phyloP scores from a whole-genome alignment of 345 rosid species.

The Dipteronia sinensis region DNA sequence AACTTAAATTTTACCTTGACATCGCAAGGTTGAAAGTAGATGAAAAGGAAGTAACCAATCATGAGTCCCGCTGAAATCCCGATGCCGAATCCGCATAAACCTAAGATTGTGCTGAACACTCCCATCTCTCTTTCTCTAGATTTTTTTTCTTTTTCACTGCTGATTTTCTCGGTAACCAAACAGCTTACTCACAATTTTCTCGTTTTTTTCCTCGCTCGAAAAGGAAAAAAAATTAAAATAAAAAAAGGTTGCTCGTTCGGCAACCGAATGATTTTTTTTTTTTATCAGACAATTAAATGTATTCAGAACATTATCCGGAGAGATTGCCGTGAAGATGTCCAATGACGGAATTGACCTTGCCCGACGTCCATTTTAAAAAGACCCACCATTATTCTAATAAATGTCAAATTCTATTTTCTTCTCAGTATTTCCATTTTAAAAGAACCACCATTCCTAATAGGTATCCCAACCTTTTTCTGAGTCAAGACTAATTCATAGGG shows the following conservation, averaged over 20 bases:
- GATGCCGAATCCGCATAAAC: conserved; percentile 85
- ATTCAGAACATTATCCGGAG: too few relatives aligned
- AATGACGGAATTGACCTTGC: too few relatives aligned
- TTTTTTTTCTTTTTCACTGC: background rate
- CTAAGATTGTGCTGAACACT: conserved; percentile 61
- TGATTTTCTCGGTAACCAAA: conserved; percentile 21
- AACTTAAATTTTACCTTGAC: conserved; percentile 55
- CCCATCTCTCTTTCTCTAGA: conserved; percentile 57
- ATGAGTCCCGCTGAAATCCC: conserved; percentile 78
- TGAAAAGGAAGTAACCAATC: conserved; percentile 76
- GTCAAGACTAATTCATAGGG: background rate
- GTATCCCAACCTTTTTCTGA: background rate
- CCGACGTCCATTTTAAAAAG: too few relatives aligned
- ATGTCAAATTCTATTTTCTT: background rate
- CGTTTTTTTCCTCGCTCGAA: too few relatives aligned
- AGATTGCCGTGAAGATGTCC: too few relatives aligned
- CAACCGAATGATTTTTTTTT: too few relatives aligned
- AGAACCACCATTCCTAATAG: background rate
- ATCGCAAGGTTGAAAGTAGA: conserved; percentile 68
- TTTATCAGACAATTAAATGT: too few relatives aligned
- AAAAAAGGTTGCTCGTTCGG: too few relatives aligned
- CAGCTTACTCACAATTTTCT: conserved; percentile 1
- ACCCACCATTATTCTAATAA: background rate
- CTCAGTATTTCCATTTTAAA: background rate
- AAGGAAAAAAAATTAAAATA: too few relatives aligned